Evolutionary conservation across 1,284 basidiomycete species (phyloP).

Genomic region (Moesziomyces parantarcticus): DNA sequence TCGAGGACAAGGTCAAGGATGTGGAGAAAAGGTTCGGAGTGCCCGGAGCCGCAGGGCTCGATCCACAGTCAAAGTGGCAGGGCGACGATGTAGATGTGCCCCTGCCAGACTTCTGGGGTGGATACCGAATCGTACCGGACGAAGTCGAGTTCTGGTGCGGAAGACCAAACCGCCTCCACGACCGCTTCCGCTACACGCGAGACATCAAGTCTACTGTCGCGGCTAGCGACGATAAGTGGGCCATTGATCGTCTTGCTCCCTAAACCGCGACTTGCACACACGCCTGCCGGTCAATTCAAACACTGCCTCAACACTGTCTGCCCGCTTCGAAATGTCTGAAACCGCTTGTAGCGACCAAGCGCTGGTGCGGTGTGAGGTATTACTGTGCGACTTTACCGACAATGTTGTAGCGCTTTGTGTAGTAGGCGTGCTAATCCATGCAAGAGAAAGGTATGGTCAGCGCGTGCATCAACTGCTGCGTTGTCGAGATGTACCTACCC

Average conservation of each 20-base stretch:
- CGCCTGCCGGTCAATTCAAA: too few relatives aligned
- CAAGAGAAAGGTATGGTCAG: background rate
- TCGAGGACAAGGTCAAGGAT: slow-evolving; percentile 76
- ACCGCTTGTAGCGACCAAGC: too few relatives aligned
- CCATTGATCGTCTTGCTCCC: slow-evolving; percentile 54
- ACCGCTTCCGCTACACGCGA: slow-evolving; percentile 61
- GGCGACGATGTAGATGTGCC: slow-evolving; percentile 71
- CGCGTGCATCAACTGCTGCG: background rate
- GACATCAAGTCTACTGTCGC: slow-evolving; percentile 10
- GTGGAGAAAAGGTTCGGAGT: slow-evolving; percentile 76
- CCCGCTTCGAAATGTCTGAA: too few relatives aligned
- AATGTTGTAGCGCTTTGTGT: slow-evolving; percentile 67
- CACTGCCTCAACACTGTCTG: too few relatives aligned
- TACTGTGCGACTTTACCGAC: slow-evolving; percentile 59
- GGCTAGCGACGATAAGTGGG: slow-evolving; percentile 47
- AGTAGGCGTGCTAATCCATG: slow-evolving; percentile 58
- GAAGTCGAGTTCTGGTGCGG: slow-evolving; percentile 72
- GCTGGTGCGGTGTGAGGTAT: too few relatives aligned
- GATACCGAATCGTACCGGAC: slow-evolving; percentile 90
- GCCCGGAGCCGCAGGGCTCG: slow-evolving; percentile 66
- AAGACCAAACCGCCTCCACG: slow-evolving; percentile 62
- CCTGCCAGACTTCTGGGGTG: slow-evolving; percentile 93
- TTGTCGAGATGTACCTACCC: slow-evolving; percentile 70
- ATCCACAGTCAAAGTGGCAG: slow-evolving; percentile 24
- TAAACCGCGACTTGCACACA: slow-evolving; percentile 10